Conservation (phyloP, 495 filamentous ascomycete species). For the Tricharina praecox region DNA sequence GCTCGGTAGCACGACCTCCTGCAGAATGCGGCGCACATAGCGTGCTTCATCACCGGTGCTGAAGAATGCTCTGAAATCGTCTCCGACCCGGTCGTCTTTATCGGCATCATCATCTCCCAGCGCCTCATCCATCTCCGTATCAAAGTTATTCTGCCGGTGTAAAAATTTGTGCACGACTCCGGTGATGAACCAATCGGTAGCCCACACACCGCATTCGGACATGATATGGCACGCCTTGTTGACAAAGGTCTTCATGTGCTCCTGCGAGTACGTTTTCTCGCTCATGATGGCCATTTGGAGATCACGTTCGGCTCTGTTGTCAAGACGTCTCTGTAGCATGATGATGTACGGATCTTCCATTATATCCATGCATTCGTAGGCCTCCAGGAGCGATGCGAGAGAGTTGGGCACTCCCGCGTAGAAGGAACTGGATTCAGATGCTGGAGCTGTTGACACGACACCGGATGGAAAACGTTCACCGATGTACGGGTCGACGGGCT, state of each 20-base stretch:
- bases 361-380: slow-evolving; percentile 39
- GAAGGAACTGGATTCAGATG: too few species aligned
- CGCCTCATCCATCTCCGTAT: slow-evolving; percentile 20
- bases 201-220: slow-evolving; percentile 57
- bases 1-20: slow-evolving; percentile 29
- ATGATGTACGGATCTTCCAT: slow-evolving; percentile 52
- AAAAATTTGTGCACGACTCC: slow-evolving; percentile 30
- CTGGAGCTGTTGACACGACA: too few species aligned
- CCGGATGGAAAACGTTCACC: too few species aligned
- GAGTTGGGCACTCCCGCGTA: neutral
- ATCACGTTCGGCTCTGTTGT: slow-evolving; percentile 31
- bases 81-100: too few species aligned
- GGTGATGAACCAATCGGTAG: slow-evolving; percentile 52
- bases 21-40: slow-evolving; percentile 42
- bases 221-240: slow-evolving; percentile 35
- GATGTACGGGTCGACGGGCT: too few species aligned
- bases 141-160: slow-evolving; percentile 30
- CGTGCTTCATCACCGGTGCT: slow-evolving; percentile 30
- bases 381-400: slow-evolving; percentile 17
- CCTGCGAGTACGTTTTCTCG: slow-evolving; percentile 44
- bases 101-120: slow-evolving; percentile 25
- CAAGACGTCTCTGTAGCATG: slow-evolving; percentile 29
- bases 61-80: too few species aligned
- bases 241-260: slow-evolving; percentile 44
- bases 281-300: slow-evolving; percentile 24